Evolutionary conservation across 2,329 filamentous ascomycete genomes (phyloP), one percentile per base, ranked within the genome.

Genomic region (Alternaria brassicicola): DNA sequence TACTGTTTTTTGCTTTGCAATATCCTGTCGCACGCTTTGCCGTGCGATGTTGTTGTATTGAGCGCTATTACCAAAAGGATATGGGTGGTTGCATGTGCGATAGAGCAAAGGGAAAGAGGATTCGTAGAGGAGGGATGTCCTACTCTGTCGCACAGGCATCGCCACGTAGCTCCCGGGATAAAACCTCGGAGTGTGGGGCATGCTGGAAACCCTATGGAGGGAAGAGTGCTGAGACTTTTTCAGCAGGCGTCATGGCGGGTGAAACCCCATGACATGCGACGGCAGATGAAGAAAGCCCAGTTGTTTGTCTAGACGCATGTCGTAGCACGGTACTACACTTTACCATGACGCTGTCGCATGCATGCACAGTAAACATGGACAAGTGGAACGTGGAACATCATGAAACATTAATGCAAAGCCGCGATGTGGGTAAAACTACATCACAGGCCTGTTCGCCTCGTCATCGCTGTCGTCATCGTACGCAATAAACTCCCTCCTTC

Each of bases 391-490:
- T 41, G 23, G 21, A 38, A 28, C 47, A 49, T 36, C 52, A 56
- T 23, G n/a, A n/a, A n/a, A 30, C 35, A 58, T 52, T 52, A 25
- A 49, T 56, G 33, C 45, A 25, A 43, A 42, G 47, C 57, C 36
- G 35, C 26, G 36, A 46, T 61, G 58, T 57, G 56, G 46, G 50
- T 57, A 57, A 53, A 43, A 63, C 65, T 55, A 76, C 71, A 76
- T 73, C 25, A 76, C 72, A 3, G 73, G 72, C 36, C 72, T 63
- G 45, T 71, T 69, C 49, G 66, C 59, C 63, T 76, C 73, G 51
- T 75, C 73, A 43, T 76, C 73, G 8, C 71, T 68, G 12, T 75
- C 71, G 23, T 70, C 70, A 6, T 72, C 67, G 50, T 72, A 72
- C 6, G 65, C 64, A 35, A 66, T 64, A 36, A 69, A 73, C 25